phyloP scores from a whole-genome alignment of 805 yeast species.

The Candida xyloterini region DNA sequence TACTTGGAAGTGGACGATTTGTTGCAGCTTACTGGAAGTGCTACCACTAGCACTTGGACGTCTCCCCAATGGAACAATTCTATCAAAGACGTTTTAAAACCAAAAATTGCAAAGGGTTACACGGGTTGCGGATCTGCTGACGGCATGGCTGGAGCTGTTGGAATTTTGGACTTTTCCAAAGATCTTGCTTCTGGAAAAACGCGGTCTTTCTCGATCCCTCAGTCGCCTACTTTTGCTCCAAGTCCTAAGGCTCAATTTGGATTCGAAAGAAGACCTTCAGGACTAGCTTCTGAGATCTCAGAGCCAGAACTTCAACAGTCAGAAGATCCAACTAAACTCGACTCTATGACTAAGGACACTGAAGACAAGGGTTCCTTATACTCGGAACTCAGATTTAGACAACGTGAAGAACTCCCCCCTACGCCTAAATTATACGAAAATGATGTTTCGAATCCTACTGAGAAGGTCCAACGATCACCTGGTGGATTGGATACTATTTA shows the following conservation, averaged over 20 bases:
- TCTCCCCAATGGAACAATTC: conserved; percentile 56
- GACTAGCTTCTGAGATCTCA: conserved; percentile 2
- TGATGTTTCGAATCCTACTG: conserved; percentile 14
- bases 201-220: conserved; percentile 32
- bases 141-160: conserved; percentile 58
- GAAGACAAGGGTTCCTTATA: conserved; percentile 13
- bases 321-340: not conserved
- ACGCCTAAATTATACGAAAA: not conserved
- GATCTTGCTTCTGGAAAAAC: conserved; percentile 26
- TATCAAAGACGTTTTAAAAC: conserved; percentile 52
- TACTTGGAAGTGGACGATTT: conserved; percentile 67
- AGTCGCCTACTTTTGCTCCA: conserved; percentile 38
- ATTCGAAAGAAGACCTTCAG: conserved; percentile 12
- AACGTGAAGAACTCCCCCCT: conserved; percentile 1
- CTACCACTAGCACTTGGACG: conserved; percentile 45
- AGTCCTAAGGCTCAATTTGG: conserved; percentile 24
- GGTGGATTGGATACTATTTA: conserved; percentile 31
- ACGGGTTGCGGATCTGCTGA: conserved; percentile 73
- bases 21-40: conserved; percentile 37
- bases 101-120: conserved; percentile 58
- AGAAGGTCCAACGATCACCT: conserved; percentile 7
- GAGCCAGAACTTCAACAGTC: not conserved
- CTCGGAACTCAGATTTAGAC: conserved; percentile 13
- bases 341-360: not conserved
- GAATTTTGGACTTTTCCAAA: conserved; percentile 22